phyloP scores from a whole-genome alignment of 108 stramenopile genomes.

The Fragilariopsis cylindrus region DNA sequence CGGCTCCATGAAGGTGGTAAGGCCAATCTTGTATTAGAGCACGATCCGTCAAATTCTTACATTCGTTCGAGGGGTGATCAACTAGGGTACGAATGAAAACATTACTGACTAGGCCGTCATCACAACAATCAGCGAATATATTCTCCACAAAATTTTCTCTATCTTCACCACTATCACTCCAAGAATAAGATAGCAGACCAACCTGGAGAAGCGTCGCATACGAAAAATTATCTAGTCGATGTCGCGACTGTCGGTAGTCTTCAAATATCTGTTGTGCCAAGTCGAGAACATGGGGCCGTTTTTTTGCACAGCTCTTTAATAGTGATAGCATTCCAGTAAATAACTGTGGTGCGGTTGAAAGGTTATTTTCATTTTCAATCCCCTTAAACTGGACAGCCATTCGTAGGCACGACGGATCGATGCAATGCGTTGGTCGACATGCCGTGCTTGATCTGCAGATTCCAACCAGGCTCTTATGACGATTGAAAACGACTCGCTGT shows the following conservation, averaged over 20 bases:
- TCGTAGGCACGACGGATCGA: constrained; percentile 48
- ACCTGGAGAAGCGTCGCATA: constrained; percentile 58
- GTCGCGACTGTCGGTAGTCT: constrained; percentile 39
- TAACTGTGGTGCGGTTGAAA: constrained; percentile 49
- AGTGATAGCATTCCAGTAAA: constrained; percentile 46
- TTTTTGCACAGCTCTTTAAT: constrained; percentile 29
- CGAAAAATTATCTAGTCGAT: constrained; percentile 44
- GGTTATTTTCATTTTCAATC: constrained; percentile 40
- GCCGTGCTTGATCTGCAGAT: constrained; percentile 28
- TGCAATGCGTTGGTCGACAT: constrained; percentile 32
- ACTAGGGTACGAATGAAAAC: constrained; percentile 39
- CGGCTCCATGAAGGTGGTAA: constrained; percentile 60
- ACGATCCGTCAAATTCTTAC: constrained; percentile 31
- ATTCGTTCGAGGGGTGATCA: constrained; percentile 44
- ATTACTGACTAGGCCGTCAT: constrained; percentile 66
- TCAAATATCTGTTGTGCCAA: constrained; percentile 38
- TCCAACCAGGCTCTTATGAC: constrained; percentile 78
- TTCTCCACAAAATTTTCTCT: constrained; percentile 40
- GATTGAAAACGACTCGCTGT: constrained; percentile 64
- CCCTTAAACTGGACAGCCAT: constrained; percentile 62
- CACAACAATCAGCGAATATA: constrained; percentile 52
- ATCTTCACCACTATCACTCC: constrained; percentile 28
- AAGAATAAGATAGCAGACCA: constrained; percentile 51
- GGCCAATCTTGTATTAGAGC: constrained; percentile 46
- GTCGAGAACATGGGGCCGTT: constrained; percentile 11